A percentile compares a stretch with the other conserved stretches of the same genome.
Conservation (phyloP, 768 basidiomycete species). For the Leccinum broughii region DNA sequence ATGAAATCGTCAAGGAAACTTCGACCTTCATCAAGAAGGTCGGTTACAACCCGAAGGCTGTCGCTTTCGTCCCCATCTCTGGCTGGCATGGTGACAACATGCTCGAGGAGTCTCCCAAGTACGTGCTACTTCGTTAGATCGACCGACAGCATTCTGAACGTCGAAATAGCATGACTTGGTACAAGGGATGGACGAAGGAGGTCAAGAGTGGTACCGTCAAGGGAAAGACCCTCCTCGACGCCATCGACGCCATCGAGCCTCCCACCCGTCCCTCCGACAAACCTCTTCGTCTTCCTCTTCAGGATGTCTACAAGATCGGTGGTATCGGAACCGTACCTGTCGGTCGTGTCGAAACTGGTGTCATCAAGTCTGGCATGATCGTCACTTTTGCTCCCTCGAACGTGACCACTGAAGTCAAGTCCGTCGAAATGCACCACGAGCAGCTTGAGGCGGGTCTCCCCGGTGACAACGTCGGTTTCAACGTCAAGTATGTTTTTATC, state of each 20-base stretch:
- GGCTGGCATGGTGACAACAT: conserved; percentile 99
- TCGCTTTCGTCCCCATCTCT: conserved; percentile 99
- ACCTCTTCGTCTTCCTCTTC: conserved; percentile 99
- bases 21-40: conserved; percentile 99
- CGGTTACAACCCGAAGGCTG: conserved; percentile 98
- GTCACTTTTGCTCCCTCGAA: conserved; percentile 95
- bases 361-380: conserved; percentile 99
- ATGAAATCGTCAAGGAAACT: conserved; percentile 99
- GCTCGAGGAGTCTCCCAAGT: conserved; percentile 98
- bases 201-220: conserved; percentile 89
- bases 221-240: conserved; percentile 99
- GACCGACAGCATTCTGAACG: conserved; percentile 18
- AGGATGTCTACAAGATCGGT: conserved; percentile 99
- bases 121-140: conserved; percentile 29
- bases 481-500: conserved; percentile 74
- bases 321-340: conserved; percentile 99
- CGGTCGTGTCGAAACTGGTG: conserved; percentile 99
- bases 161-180: conserved; percentile 88
- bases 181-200: conserved; percentile 99
- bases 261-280: conserved; percentile 97
- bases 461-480: conserved; percentile 99
- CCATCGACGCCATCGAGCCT: conserved; percentile 99
- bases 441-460: conserved; percentile 92
- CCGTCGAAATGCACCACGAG: conserved; percentile 99
- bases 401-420: conserved; percentile 99